Evolutionary conservation across 164 flowering plant species (phyloP).

Genomic region (Houttuynia cordata): DNA sequence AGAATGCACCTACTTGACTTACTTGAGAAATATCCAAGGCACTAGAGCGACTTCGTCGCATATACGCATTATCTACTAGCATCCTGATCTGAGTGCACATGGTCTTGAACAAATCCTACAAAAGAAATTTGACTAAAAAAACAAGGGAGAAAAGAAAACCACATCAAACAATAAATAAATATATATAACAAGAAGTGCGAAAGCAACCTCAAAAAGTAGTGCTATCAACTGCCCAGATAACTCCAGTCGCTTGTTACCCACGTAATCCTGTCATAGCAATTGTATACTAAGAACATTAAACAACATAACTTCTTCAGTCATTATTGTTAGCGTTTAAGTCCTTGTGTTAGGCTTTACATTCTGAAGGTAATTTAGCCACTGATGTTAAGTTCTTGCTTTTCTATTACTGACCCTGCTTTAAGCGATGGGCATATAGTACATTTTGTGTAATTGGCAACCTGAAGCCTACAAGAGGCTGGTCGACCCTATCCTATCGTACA

Average conservation of each 20-base stretch:
- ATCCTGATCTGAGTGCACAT: slow-evolving; percentile 35
- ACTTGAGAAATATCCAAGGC: slow-evolving; percentile 44
- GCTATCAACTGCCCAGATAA: slow-evolving; percentile 83
- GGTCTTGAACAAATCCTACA: slow-evolving; percentile 87
- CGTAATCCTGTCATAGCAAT: slow-evolving; percentile 61
- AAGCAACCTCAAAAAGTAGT: slow-evolving; percentile 77
- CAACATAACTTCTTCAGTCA: too few relatives aligned
- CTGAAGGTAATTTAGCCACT: too few relatives aligned
- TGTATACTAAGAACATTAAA: too few relatives aligned
- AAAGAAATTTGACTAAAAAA: neutral
- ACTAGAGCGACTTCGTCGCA: slow-evolving; percentile 38
- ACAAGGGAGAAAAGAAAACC: too few relatives aligned
- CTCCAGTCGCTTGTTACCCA: slow-evolving; percentile 93
- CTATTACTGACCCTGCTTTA: too few relatives aligned
- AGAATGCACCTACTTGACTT: slow-evolving; percentile 5
- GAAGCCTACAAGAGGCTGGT: too few relatives aligned
- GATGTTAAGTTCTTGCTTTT: too few relatives aligned
- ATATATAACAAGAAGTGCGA: neutral
- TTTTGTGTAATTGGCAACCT: too few relatives aligned
- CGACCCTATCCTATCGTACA: too few relatives aligned
- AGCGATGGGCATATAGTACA: too few relatives aligned
- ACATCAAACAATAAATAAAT: neutral
- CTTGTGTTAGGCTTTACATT: too few relatives aligned
- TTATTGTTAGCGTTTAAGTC: too few relatives aligned
- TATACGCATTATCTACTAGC: slow-evolving; percentile 21